Evolutionary conservation across 2,329 filamentous ascomycete species (phyloP).

Genomic region (Penicillium sp.): DNA sequence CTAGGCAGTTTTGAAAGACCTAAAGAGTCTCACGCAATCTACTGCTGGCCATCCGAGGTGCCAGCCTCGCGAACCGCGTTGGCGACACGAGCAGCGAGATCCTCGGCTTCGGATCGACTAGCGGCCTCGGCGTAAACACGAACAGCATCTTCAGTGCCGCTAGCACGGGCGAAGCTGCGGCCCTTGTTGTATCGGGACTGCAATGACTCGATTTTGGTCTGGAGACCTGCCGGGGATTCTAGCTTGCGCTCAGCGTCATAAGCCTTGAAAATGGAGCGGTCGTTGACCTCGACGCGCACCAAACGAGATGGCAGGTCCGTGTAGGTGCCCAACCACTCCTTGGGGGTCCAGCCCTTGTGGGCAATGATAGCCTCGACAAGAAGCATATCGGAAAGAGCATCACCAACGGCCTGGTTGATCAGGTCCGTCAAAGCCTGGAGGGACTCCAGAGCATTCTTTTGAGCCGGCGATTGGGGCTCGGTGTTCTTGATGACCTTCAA

Average conservation of each 20-base stretch:
- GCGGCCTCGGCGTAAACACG: constrained; percentile 94
- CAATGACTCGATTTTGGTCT: constrained; percentile 77
- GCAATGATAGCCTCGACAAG: constrained; percentile 94
- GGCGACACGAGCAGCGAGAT: constrained; percentile 77
- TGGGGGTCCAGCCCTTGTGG: constrained; percentile 84
- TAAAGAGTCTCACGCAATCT: neutral
- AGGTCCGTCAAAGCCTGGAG: constrained; percentile 78
- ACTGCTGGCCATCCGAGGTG: constrained; percentile 19
- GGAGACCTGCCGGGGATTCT: constrained; percentile 68
- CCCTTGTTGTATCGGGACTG: constrained; percentile 89
- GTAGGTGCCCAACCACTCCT: constrained; percentile 91
- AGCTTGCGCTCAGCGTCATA: constrained; percentile 89
- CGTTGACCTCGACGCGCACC: constrained; percentile 81
- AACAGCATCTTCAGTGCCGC: constrained; percentile 92
- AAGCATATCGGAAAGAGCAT: constrained; percentile 91
- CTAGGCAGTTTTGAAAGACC: neutral
- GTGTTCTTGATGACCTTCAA: constrained; percentile 70
- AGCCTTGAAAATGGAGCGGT: constrained; percentile 84
- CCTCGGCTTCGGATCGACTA: constrained; percentile 81
- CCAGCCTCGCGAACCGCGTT: constrained; percentile 61
- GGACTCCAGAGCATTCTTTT: constrained; percentile 81
- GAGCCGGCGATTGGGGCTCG: constrained; percentile 81
- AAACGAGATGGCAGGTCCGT: constrained; percentile 90
- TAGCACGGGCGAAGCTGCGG: constrained; percentile 83
- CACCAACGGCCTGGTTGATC: constrained; percentile 97